Evolutionary conservation across 768 basidiomycete genomes (phyloP).

Genomic region (Asterophora lycoperdoides): DNA sequence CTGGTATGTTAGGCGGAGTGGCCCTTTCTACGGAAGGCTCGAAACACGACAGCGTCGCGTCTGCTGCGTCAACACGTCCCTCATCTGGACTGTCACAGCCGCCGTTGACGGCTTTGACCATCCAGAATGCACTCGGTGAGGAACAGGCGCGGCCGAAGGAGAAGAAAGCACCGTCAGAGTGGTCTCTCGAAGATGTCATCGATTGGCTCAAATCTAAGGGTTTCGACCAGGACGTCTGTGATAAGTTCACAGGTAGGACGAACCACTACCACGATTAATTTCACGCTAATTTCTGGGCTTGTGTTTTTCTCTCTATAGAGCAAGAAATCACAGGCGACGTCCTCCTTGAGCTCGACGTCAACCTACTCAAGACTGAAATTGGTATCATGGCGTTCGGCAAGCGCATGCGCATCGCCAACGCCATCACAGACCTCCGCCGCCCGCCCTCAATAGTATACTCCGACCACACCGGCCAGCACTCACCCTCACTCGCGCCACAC

Average conservation of each 20-base stretch:
- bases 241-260: slow-evolving; percentile 79
- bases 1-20: slow-evolving; percentile 12
- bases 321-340: slow-evolving; percentile 99
- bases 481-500: slow-evolving; percentile 25
- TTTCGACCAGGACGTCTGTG: slow-evolving; percentile 78
- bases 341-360: slow-evolving; percentile 88
- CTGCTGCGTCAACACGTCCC: slow-evolving; percentile 10
- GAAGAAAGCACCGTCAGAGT: slow-evolving; percentile 57
- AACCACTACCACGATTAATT: background rate
- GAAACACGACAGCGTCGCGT: slow-evolving; percentile 38
- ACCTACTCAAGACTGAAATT: slow-evolving; percentile 88
- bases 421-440: slow-evolving; percentile 81
- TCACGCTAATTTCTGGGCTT: background rate
- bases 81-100: slow-evolving; percentile 11
- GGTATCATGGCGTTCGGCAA: slow-evolving; percentile 94
- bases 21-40: slow-evolving; percentile 24
- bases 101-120: slow-evolving; percentile 14
- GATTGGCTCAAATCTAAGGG: slow-evolving; percentile 84
- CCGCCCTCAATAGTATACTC: slow-evolving; percentile 61
- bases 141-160: slow-evolving; percentile 19
- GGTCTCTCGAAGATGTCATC: slow-evolving; percentile 86
- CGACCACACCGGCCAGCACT: slow-evolving; percentile 36
- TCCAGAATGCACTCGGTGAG: slow-evolving; percentile 17
- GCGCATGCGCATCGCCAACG: slow-evolving; percentile 88
- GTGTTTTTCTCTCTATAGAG: slow-evolving; percentile 44